Percentiles rank a stretch among this genome's conserved stretches.
Conservation (phyloP, 2,329 filamentous ascomycete species). For the Epichloe sylvatica region DNA sequence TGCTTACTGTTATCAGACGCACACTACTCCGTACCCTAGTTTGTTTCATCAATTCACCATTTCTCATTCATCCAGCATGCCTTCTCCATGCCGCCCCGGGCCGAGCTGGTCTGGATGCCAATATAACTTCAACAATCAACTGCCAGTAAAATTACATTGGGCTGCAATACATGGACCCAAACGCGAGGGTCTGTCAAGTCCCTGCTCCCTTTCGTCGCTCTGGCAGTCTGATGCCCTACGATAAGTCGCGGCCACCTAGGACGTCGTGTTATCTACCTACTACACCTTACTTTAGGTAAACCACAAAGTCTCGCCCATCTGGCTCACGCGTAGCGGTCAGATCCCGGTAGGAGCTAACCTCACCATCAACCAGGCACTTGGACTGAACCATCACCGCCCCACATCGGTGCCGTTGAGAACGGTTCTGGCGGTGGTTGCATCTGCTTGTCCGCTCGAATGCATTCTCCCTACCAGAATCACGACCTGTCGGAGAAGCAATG, state of each 20-base stretch:
- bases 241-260: not conserved
- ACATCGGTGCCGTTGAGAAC: not conserved
- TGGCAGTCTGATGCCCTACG: not conserved
- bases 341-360: not conserved
- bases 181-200: not conserved
- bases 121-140: not conserved
- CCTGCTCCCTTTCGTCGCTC: not conserved
- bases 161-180: constrained; percentile 1
- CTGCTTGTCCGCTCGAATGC: not conserved
- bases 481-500: not conserved
- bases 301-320: not conserved
- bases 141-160: not conserved
- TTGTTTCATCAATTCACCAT: not conserved
- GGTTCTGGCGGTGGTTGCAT: not conserved
- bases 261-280: not conserved
- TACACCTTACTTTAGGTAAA: too few relatives aligned
- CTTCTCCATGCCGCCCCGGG: not conserved
- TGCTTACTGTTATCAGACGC: not conserved
- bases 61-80: not conserved
- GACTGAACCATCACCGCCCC: not conserved
- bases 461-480: not conserved
- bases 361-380: not conserved
- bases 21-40: not conserved
- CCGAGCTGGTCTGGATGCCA: not conserved
- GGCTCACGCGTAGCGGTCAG: not conserved